Evolutionary conservation across 2,329 filamentous ascomycete genomes (phyloP), one percentile per base, ranked within the genome.

Genomic region (Aspergillus sp.): DNA sequence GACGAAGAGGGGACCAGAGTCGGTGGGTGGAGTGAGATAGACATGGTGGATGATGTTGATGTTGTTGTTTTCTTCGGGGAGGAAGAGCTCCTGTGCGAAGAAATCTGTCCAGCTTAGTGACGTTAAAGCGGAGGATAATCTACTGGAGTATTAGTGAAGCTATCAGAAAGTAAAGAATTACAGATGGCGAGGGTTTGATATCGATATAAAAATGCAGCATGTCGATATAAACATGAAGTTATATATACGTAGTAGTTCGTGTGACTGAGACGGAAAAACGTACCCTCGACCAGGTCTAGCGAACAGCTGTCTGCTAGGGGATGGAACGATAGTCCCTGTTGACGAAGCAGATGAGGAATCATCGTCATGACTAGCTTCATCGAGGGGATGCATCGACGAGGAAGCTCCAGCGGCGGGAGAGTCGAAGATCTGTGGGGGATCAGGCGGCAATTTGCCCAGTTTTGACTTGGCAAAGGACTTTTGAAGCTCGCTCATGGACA

Each of bases 261-360:
- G 19, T 19, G 33, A n/a, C 6, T 34, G 7, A 29, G 36, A 10
- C 36, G 37, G 35, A 29, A 34, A 39, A 33, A 70, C 70, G 59
- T 73, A 87, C 85, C 82, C 77, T 68, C 79, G 47, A 40, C 47
- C 76, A 37, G 83, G 81, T 52, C 84, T 77, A 45, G 85, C 85
- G 69, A 90, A 89, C 33, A 90, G 72, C 49, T 83, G 84, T 54
- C 84, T 81, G 53, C 79, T 85, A 6, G 81, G 79, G 5, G 86
- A 87, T 1, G 90, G 89, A 50, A 89, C 85, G 48, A 97, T 78
- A n/a, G 91, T 97, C 27, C 90, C 90, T 4, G 90, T 89, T 1
- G 90, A 96, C 4, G 90, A 95, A 32, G 88, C 84, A n/a, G 90
- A 95, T 0, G 86, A 95, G 10, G 83, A 86, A 62, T 87, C 84